Base-by-base conservation (phyloP, 345 rosid species). In the Brassica incana region DNA sequence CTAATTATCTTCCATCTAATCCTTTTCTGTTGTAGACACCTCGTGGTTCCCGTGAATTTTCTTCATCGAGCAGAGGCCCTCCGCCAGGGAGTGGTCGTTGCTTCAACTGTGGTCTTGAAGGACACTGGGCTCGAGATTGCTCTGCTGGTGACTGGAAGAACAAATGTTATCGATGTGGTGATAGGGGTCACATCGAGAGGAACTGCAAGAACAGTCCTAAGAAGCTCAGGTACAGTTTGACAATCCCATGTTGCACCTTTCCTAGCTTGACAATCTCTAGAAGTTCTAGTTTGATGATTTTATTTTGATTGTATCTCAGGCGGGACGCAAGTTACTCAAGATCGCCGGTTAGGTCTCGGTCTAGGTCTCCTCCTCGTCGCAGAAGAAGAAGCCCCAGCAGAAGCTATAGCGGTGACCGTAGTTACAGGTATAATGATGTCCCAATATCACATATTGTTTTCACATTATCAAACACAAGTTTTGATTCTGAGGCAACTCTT, bases 81-180 rank as follows among this genome's bases (percentile, higher is more conserved):
- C 97, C 97, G 70, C 97, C 97, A 40, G 97, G 95, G 45, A 84
- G 88, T 54, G 95, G 97, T 6, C 92, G 97, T 45, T 93, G 98
- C 72, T 93, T 93, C 77, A 93, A 91, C 54, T 93, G 98, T 80
- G 98, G 98, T 50, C 81, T 91, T 65, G 98, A 91, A 85, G 98
- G 98, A 23, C 98, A 93, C 30, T 90, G 97, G 98, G 98, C 95
- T 72, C 84, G 98, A 60, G 98, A 93, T 84, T 91, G 98, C 85
- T 89, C 88, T 75, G 91, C 97, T 76, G 95, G 97, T 72, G 97
- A 92, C 81, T 90, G 97, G 97, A 92, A 92, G 84, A 93, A 91
- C 79, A 91, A 90, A 79, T 93, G 98, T 68, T 93, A 91, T 58
- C 93, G 95, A 72, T 93, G 98, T 84, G 98, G 97, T 23, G 97